Conservation (phyloP, 345 rosid genomes). For the Sapria himalayana region DNA sequence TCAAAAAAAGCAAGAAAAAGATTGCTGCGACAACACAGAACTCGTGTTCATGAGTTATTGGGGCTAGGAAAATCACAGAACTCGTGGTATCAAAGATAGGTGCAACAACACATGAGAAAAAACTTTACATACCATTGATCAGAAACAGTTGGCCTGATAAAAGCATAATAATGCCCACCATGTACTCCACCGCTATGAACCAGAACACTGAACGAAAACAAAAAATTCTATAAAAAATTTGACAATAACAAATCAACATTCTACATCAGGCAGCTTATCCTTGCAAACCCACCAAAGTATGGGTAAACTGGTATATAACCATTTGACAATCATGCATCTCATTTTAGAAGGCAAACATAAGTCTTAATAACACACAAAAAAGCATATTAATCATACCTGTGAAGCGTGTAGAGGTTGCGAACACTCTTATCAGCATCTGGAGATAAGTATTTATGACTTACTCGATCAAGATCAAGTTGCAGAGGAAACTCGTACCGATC, state of each 20-base stretch:
- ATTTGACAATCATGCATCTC: too few species aligned
- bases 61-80: too few species aligned
- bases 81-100: too few species aligned
- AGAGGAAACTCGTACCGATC: conserved; percentile 93
- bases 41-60: too few species aligned
- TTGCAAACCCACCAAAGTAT: background rate
- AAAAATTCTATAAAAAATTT: conserved; percentile 1
- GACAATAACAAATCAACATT: too few species aligned
- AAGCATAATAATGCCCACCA: conserved; percentile 98
- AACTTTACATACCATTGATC: conserved; percentile 55
- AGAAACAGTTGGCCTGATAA: conserved; percentile 81
- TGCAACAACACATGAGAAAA: background rate
- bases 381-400: conserved; percentile 26
- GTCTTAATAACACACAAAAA: background rate
- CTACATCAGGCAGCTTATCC: background rate
- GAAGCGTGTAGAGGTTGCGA: conserved; percentile 81
- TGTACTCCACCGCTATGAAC: conserved; percentile 98
- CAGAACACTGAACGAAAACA: conserved; percentile 43
- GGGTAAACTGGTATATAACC: too few species aligned
- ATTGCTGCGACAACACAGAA: too few species aligned
- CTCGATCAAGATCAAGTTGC: conserved; percentile 91
- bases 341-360: too few species aligned
- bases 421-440: conserved; percentile 85
- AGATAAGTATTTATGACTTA: conserved; percentile 61
- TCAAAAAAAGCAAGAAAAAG: too few species aligned